Conservation (phyloP, 2,329 filamentous ascomycete species). For the Colletotrichum phormii region DNA sequence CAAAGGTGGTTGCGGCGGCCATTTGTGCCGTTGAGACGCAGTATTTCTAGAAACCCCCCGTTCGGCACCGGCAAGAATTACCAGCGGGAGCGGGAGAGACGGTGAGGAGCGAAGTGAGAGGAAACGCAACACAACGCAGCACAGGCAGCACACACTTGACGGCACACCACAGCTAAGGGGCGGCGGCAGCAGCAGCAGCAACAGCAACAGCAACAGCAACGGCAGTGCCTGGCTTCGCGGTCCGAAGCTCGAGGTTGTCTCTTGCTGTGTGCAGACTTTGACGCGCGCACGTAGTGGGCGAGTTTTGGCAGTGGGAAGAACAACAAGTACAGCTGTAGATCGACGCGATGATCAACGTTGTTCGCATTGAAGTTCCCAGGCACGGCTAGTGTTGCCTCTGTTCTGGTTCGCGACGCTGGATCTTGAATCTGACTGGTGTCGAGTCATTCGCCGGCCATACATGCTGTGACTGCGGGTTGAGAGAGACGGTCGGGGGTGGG, state of each 20-base stretch:
- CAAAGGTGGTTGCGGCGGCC: slow-evolving; percentile 26
- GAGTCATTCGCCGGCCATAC: slow-evolving; percentile 33
- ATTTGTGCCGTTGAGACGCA: slow-evolving; percentile 20
- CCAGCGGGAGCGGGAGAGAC: slow-evolving; percentile 3
- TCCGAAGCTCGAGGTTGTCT: slow-evolving; percentile 17
- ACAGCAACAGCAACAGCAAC: background rate
- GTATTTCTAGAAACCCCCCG: slow-evolving; percentile 24
- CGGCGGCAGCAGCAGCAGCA: slow-evolving; percentile 10
- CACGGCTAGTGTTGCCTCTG: slow-evolving; percentile 21
- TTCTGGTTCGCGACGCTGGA: slow-evolving; percentile 24
- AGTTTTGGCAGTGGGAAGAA: slow-evolving; percentile 3
- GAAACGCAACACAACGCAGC: slow-evolving; percentile 1
- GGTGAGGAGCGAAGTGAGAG: slow-evolving; percentile 10
- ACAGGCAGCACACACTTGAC: slow-evolving; percentile 2
- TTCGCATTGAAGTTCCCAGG: slow-evolving; percentile 22
- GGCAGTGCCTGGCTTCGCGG: slow-evolving; percentile 22
- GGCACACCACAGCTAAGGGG: slow-evolving; percentile 22
- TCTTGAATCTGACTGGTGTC: slow-evolving; percentile 36
- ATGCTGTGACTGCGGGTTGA: slow-evolving; percentile 31
- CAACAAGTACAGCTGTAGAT: slow-evolving; percentile 29
- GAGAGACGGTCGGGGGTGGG: background rate
- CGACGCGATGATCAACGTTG: slow-evolving; percentile 10
- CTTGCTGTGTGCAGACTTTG: background rate
- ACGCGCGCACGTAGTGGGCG: background rate
- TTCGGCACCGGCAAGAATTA: slow-evolving; percentile 17